Base-by-base conservation (phyloP, 1,139 yeast genomes). In the Blastobotrys indianensis region DNA sequence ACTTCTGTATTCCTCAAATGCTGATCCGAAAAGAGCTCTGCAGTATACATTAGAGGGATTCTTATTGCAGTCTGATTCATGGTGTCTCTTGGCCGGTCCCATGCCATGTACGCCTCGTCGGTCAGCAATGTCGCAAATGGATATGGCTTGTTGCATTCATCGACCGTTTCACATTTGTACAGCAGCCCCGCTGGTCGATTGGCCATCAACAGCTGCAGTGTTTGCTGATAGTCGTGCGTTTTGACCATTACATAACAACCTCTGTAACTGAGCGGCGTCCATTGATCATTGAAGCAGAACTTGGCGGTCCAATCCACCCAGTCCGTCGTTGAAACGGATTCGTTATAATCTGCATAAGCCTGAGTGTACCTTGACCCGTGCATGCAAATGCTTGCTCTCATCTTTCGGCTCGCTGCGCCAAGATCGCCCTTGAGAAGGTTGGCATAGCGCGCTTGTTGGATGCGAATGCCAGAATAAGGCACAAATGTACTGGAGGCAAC, bases 11-110 rank as follows among this genome's bases (percentile, higher is more conserved):
- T 54, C 31, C 41, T 36, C 11, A 61, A 61, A 42, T 57, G 57
- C 43, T 53, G 50, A 16, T 48, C 39, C 8, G 56, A 51, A 23
- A 49, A 45, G 9, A 47, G 42, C 40, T 59, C 63, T 1, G 64
- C 63, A 2, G 64, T 56, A 45, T 58, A 60, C 13, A 58, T 47
- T 7, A 57, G 29, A 2, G 64, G 64, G 2, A 55, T 46, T 11
- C 50, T 36, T 15, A 42, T 10, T 23, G 37, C 37, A 23, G 41
- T 32, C 29, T 37, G 37, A 20, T 41, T 35, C 20, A 36, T 5
- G 6, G 48, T 34, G 20, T 45, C 42, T 12, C 46, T 37, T 4
- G 41, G 42, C 9, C 51, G 48, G 32, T 44, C 46, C 51, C 57
- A 50, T 12, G 55, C 51, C 52, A 52, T 51, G 42, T 56, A 56